Evolutionary conservation across 2,329 filamentous ascomycete genomes (phyloP).

Genomic region (Monosporascus ibericus): DNA sequence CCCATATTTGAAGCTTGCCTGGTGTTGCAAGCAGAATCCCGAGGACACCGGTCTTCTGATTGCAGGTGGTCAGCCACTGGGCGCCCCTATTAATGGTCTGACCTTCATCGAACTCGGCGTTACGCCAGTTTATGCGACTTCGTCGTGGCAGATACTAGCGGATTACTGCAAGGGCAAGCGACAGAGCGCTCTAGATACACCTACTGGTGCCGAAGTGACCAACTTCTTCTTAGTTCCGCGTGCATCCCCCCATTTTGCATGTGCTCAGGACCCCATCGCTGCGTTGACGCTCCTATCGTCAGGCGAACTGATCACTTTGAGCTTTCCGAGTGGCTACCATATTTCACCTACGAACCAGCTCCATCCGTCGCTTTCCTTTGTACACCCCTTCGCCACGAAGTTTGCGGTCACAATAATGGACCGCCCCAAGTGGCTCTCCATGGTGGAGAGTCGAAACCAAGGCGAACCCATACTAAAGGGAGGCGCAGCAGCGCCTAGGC

Average conservation of each 20-base stretch:
- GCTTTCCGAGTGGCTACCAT: constrained; percentile 85
- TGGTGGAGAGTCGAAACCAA: constrained; percentile 76
- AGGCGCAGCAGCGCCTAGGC: constrained; percentile 65
- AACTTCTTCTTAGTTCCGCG: constrained; percentile 83
- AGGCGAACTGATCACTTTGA: constrained; percentile 83
- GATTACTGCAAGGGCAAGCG: constrained; percentile 76
- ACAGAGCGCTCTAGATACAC: constrained; percentile 66
- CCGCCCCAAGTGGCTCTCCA: constrained; percentile 77
- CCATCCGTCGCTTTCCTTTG: constrained; percentile 78
- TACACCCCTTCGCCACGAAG: constrained; percentile 81
- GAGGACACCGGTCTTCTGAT: constrained; percentile 89
- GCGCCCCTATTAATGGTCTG: constrained; percentile 65
- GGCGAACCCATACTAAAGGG: constrained; percentile 75
- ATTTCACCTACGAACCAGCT: constrained; percentile 91
- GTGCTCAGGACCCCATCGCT: constrained; percentile 86
- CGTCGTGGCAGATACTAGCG: constrained; percentile 76
- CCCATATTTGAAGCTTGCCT: constrained; percentile 72
- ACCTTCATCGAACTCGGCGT: constrained; percentile 85
- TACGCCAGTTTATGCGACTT: constrained; percentile 87
- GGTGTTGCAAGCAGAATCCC: constrained; percentile 91
- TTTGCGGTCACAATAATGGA: constrained; percentile 68
- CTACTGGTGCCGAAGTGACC: constrained; percentile 67
- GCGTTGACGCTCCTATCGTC: constrained; percentile 74
- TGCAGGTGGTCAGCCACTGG: constrained; percentile 69
- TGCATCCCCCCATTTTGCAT: constrained; percentile 75